These are phyloP conservation scores for Pythium aphanidermatum DNA, from an alignment of 352 stramenopile species.

Conservation along the genomic window DNA sequence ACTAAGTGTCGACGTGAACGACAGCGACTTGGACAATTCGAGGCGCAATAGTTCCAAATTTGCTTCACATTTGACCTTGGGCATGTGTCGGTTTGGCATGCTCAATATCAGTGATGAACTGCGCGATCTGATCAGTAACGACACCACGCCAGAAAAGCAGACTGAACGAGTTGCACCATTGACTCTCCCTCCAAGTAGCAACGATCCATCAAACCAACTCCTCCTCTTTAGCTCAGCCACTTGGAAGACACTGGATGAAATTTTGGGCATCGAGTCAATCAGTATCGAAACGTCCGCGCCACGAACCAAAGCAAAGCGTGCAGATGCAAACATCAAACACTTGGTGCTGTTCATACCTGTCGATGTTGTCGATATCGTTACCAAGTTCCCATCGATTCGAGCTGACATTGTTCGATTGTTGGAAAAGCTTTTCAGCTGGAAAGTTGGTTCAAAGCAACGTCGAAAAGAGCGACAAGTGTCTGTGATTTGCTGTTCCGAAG, in stretches of 20 bases:
- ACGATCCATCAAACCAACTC: slow-evolving; percentile 5
- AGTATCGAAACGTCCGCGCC: neutral
- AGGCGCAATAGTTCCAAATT: slow-evolving; percentile 47
- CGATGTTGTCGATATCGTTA: slow-evolving; percentile 40
- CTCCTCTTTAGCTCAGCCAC: slow-evolving; percentile 43
- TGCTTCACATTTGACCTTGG: slow-evolving; percentile 34
- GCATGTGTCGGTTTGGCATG: slow-evolving; percentile 44
- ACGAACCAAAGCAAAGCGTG: slow-evolving; percentile 12
- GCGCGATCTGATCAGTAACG: slow-evolving; percentile 14
- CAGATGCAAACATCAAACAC: slow-evolving; percentile 28
- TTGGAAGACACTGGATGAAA: slow-evolving; percentile 62
- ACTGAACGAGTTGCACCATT: slow-evolving; percentile 4
- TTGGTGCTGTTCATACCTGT: slow-evolving; percentile 44
- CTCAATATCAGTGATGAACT: slow-evolving; percentile 53
- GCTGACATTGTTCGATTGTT: slow-evolving; percentile 42
- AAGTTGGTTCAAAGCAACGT: slow-evolving; percentile 29
- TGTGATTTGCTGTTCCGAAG: slow-evolving; percentile 35
- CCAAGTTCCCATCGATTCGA: slow-evolving; percentile 29
- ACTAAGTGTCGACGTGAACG: slow-evolving; percentile 54
- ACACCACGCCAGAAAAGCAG: neutral
- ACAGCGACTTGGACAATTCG: slow-evolving; percentile 50
- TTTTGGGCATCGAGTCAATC: slow-evolving; percentile 17
- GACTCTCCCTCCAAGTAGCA: neutral
- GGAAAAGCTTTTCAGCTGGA: slow-evolving; percentile 69
- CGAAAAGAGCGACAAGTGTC: slow-evolving; percentile 26